These are phyloP conservation scores for Agrocybe pediades DNA, from an alignment of 768 basidiomycete genomes.

Conservation along the genomic window DNA sequence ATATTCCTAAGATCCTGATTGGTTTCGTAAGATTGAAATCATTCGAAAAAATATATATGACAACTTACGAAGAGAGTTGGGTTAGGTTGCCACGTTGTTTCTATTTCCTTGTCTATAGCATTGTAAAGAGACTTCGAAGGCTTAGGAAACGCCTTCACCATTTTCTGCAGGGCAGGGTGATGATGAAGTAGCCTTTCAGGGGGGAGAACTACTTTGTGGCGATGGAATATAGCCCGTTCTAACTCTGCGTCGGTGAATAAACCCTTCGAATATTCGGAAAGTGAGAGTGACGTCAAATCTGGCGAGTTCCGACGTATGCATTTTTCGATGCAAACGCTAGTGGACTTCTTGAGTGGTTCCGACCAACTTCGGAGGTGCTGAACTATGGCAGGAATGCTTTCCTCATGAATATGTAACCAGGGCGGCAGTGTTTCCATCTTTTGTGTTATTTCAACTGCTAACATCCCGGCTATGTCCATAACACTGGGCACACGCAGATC, in stretches of 20 bases:
- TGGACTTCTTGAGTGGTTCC: constrained; percentile 12
- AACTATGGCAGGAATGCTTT: constrained; percentile 3
- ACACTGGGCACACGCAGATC: not conserved
- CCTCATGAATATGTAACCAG: constrained; percentile 3
- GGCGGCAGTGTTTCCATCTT: not conserved
- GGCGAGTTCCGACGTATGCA: not conserved
- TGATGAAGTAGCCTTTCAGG: constrained; percentile 1
- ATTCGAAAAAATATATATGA: not conserved
- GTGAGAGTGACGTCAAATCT: no score
- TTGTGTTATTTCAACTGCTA: not conserved
- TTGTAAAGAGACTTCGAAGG: not conserved
- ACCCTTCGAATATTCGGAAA: not conserved
- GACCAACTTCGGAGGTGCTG: constrained; percentile 19
- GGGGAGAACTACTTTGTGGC: constrained; percentile 4
- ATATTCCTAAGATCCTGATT: not conserved
- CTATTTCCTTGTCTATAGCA: not conserved
- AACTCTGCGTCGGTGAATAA: not conserved
- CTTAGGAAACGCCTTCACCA: not conserved
- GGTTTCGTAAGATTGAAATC: not conserved
- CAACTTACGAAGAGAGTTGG: constrained; percentile 1
- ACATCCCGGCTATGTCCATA: not conserved
- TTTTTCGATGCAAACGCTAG: constrained; percentile 2
- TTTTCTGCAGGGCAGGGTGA: constrained; percentile 3
- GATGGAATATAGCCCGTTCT: constrained; percentile 1
- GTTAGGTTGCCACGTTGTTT: not conserved